Base-by-base conservation (phyloP, 495 filamentous ascomycete species). In the Durotheca rogersii region DNA sequence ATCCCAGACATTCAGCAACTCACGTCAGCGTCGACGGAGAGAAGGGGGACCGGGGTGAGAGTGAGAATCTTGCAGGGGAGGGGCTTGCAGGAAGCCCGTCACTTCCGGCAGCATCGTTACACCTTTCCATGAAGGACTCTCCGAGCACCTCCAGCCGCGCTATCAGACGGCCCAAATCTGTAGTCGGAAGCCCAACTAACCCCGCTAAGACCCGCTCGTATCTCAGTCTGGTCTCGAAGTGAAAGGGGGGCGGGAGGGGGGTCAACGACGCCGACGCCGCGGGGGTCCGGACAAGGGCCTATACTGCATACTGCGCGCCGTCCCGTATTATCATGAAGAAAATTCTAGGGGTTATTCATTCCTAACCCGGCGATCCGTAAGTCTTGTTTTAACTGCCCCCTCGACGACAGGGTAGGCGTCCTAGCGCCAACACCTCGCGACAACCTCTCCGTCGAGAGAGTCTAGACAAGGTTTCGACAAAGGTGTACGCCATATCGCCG, bases 91-190 rank as follows among this genome's bases (percentile, higher is more conserved):
- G 45, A 59, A 2, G 56, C 51, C 56, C 56, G 56, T 54, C 47
- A 47, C 48, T 59, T 59, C 56, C 56, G 56, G 56, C 50, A 59
- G 45, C 41, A 59, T 59, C 15, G 56, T 59, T 54, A 51, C 56
- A 54, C 46, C 37, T 36, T 54, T 36, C 46, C 41, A 53, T 36
- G 21, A 39, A 42, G 7, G 34, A 19, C 25, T 44, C 41, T 47
- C 40, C 50, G 44, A 50, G 40, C 35, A 51, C 40, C 44, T 46
- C 45, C 56, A 53, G 56, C 45, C 45, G 44, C 44, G 42, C 18
- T 51, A 32, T 11, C 23, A 45, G 38, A 20, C 42, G 36, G 36
- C 47, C 54, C 47, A 58, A 48, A 38, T 43, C 50, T 27, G 21
- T n/a, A 47, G 45, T 25, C 50, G 46, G 36, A 51, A 35, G 35